A percentile compares a stretch with the other conserved stretches of the same genome.
phyloP scores from a whole-genome alignment of 306 rosid genomes.

The Lathyrus oleraceus region DNA sequence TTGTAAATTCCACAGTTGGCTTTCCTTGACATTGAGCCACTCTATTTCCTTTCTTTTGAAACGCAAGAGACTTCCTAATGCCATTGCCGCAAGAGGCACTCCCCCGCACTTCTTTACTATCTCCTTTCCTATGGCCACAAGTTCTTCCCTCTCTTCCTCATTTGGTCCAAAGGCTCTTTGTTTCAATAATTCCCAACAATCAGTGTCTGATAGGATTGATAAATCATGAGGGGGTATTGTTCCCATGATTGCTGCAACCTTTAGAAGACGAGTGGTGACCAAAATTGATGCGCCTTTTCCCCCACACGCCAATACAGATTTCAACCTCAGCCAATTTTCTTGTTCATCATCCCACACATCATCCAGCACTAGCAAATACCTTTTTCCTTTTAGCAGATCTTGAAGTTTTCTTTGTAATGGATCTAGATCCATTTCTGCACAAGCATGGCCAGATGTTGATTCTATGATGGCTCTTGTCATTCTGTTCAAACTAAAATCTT shows the following conservation, averaged over 20 bases:
- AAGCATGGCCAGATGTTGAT: not conserved
- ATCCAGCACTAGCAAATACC: conserved; percentile 27
- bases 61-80: conserved; percentile 19
- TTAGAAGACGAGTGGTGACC: conserved; percentile 13
- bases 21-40: conserved; percentile 12
- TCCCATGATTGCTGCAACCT: conserved; percentile 21
- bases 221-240: not conserved
- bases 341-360: conserved; percentile 21
- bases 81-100: conserved; percentile 25
- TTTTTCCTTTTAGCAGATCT: not conserved
- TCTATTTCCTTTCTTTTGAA: not conserved
- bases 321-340: conserved; percentile 18
- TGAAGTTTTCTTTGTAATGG: not conserved
- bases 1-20: not conserved
- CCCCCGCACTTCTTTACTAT: conserved; percentile 31
- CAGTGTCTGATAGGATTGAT: not conserved
- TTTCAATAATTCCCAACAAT: conserved; percentile 25
- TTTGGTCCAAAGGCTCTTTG: conserved; percentile 13
- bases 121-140: conserved; percentile 21
- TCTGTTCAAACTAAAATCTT: conserved; percentile 23
- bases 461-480: conserved; percentile 8
- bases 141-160: not conserved
- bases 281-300: conserved; percentile 18
- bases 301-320: not conserved
- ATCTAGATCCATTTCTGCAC: conserved; percentile 18